Evolutionary conservation across 2,329 filamentous ascomycete genomes (phyloP), one percentile per base, ranked within the genome.

Genomic region (Colletotrichum phormii): DNA sequence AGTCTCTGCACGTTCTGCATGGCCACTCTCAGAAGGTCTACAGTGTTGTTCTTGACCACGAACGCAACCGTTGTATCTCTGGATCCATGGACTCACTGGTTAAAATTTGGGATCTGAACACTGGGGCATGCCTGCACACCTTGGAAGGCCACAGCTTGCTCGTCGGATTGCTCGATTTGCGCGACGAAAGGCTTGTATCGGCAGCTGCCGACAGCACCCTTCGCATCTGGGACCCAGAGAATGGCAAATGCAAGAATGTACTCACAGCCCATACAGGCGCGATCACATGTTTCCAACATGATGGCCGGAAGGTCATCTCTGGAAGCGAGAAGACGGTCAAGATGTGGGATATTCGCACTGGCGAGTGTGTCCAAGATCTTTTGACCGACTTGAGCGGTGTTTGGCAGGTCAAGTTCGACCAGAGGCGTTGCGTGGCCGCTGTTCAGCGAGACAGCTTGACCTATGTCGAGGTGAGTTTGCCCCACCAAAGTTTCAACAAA

Each of bases 331-430:
- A 96, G 78, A 98, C 95, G 4, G 87, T 99, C 75, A 99, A 99
- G 86, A 97, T 99, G 94, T 99, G 97, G 97, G 95, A 99, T 79
- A 93, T 98, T 62, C 91, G 92, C 78, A 97, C 93, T 1, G 97
- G 97, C 61, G 94, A 98, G 78, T 98, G 95, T 81, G 91, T 98
- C 64, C 94, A 96, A 76, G 96, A 99, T 82, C 89, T 99, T 54
- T 87, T 99, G 78, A 98, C 95, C 15, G 95, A 98, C 79, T 88
- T 99, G 46, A 96, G 93, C 76, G 95, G 96, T n/a, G 97, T 99
- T 8, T 99, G 97, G 97, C 97, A 99, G 85, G 97, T 99, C 78
- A 97, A 97, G 79, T 99, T 99, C 84, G 95, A 99, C 79, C 95
- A 97, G 80, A 89, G 97, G 76, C 90, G 96, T 81, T 99, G 97